Percentiles rank a stretch among this genome's conserved stretches.
Evolutionary conservation across 768 basidiomycete species (phyloP).

Genomic region (Leccinum boreale): DNA sequence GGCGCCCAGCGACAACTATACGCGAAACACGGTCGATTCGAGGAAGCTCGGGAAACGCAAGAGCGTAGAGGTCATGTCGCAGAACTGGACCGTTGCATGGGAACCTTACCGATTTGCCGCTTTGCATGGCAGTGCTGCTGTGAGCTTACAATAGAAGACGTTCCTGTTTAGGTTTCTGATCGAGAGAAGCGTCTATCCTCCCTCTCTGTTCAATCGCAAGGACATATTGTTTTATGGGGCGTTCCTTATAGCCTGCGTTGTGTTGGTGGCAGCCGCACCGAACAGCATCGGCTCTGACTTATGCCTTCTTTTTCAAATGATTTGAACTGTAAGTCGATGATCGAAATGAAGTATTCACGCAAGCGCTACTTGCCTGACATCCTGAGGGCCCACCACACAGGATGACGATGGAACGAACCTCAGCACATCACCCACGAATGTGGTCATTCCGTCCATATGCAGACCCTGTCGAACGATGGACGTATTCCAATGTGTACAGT

Average conservation of each 20-base stretch:
- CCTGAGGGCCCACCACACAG: conserved; percentile 4
- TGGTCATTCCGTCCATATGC: conserved; percentile 35
- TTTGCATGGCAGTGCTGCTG: too few species aligned
- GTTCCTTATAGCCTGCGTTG: background rate
- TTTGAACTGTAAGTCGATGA: conserved; percentile 6
- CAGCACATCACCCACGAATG: conserved; percentile 2
- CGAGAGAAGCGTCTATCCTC: background rate
- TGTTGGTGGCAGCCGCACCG: background rate
- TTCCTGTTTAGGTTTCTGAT: background rate
- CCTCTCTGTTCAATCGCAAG: background rate
- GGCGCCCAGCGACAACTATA: conserved; percentile 56
- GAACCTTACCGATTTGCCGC: too few species aligned
- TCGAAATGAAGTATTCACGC: background rate
- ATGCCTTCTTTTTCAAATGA: conserved; percentile 9
- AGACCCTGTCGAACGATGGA: conserved; percentile 34
- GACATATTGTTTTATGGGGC: background rate
- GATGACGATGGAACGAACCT: conserved; percentile 6
- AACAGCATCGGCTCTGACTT: conserved; percentile 4
- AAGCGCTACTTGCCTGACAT: background rate
- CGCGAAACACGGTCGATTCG: conserved; percentile 54
- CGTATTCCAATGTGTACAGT: too few species aligned
- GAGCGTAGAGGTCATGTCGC: too few species aligned
- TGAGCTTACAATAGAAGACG: background rate
- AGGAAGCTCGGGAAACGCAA: too few species aligned
- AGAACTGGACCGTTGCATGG: too few species aligned